Conservation (phyloP, 768 basidiomycete genomes). For the Multifurca ochricompacta region DNA sequence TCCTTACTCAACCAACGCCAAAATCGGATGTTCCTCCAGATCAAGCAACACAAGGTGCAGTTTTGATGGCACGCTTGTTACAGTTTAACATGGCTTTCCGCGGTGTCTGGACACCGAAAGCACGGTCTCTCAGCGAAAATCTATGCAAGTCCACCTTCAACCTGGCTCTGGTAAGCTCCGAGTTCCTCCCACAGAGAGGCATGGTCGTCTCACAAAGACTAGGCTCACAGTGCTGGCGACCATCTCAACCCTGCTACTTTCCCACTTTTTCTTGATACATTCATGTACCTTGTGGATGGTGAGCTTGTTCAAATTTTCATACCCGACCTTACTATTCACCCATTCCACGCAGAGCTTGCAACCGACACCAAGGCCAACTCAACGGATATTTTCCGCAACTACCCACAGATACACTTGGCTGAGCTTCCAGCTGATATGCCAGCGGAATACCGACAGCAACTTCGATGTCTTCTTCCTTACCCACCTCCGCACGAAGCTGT, state of each 20-base stretch:
- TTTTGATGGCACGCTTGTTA: conserved; percentile 57
- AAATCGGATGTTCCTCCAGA: conserved; percentile 16
- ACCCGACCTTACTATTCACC: background rate
- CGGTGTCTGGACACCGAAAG: conserved; percentile 44
- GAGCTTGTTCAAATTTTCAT: conserved; percentile 17
- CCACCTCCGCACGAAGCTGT: conserved; percentile 45
- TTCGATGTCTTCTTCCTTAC: conserved; percentile 51
- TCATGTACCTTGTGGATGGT: conserved; percentile 72
- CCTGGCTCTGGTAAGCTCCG: conserved; percentile 22
- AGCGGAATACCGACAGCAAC: conserved; percentile 45
- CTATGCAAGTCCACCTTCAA: conserved; percentile 38
- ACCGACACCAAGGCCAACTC: conserved; percentile 44
- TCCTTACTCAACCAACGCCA: conserved; percentile 20
- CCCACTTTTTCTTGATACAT: conserved; percentile 63
- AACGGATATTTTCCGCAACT: conserved; percentile 58
- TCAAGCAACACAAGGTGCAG: conserved; percentile 33
- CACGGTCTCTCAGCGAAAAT: conserved; percentile 38
- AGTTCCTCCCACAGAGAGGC: background rate
- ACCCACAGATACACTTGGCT: conserved; percentile 43
- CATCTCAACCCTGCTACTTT: conserved; percentile 50
- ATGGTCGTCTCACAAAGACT: conserved; percentile 5
- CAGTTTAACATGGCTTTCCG: conserved; percentile 69
- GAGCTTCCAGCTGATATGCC: conserved; percentile 53
- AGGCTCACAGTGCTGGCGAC: conserved; percentile 51
- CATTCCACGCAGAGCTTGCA: conserved; percentile 47